A percentile compares a stretch with the other conserved stretches of the same genome.
These are phyloP conservation scores for Sphaerostilbella broomeana DNA, from an alignment of 2,329 filamentous ascomycete genomes.

Conservation along the genomic window DNA sequence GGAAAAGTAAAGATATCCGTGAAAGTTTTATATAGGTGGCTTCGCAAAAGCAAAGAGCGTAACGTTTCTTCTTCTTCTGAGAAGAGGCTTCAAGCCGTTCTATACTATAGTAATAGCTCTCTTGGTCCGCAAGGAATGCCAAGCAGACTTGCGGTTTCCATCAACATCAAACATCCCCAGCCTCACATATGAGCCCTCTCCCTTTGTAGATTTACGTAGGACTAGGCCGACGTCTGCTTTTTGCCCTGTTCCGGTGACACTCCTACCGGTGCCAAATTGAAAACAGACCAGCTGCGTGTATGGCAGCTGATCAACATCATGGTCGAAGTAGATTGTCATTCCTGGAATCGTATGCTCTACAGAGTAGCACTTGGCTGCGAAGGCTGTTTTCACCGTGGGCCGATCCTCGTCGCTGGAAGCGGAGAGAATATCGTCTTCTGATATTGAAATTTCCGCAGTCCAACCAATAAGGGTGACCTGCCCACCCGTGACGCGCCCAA, in stretches of 20 bases:
- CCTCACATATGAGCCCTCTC: not conserved
- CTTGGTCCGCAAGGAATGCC: not conserved
- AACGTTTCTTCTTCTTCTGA: too few species aligned
- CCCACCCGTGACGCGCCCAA: not conserved
- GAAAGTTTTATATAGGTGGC: too few species aligned
- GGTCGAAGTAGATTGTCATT: not conserved
- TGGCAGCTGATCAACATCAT: not conserved
- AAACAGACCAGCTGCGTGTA: not conserved
- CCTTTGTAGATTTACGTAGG: not conserved
- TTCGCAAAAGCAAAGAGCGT: too few species aligned
- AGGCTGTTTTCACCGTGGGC: not conserved
- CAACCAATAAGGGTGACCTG: not conserved
- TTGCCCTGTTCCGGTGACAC: not conserved
- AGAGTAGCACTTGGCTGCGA: slow-evolving; percentile 1
- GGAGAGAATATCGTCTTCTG: not conserved
- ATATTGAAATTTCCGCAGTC: not conserved
- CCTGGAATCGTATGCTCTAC: not conserved
- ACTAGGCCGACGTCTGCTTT: slow-evolving; percentile 1
- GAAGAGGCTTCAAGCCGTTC: not conserved
- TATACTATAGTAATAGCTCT: not conserved
- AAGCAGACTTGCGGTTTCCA: not conserved
- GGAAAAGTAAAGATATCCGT: too few species aligned
- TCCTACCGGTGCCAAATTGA: slow-evolving; percentile 1
- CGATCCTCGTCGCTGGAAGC: not conserved
- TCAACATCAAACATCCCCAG: slow-evolving; percentile 2